phyloP scores from a whole-genome alignment of 1,139 yeast species.

The Magnusiomyces fungicola region DNA sequence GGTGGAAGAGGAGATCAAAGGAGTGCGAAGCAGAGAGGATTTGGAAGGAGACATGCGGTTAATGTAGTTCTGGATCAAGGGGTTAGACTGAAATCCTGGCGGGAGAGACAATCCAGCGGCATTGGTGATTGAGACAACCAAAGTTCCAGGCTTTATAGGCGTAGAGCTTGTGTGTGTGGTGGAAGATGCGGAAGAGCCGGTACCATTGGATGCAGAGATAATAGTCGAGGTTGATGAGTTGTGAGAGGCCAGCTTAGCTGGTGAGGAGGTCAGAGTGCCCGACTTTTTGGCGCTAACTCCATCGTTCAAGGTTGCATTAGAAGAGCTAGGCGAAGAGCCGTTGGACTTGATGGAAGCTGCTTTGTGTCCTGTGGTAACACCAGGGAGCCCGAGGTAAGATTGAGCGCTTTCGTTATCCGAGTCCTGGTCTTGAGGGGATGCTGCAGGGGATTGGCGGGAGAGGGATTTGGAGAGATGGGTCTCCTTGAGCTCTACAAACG shows the following conservation, averaged over 20 bases:
- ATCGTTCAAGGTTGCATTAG: no score
- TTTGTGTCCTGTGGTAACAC: no score
- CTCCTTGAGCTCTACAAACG: not conserved
- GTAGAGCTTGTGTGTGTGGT: conserved; percentile 23
- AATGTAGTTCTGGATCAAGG: conserved; percentile 16
- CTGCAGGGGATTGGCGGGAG: not conserved
- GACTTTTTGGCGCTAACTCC: no score
- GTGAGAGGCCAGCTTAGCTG: no score
- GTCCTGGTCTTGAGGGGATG: not conserved
- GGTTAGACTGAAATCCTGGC: conserved; percentile 33
- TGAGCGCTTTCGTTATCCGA: not conserved
- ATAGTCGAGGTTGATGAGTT: no score
- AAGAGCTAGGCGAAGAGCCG: no score
- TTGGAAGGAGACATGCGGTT: conserved; percentile 9
- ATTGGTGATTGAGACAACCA: conserved; percentile 61
- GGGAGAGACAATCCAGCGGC: conserved; percentile 59
- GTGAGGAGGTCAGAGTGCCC: no score
- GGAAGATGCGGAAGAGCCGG: not conserved
- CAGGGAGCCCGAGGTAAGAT: no score
- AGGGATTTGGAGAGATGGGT: not conserved
- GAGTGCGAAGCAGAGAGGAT: conserved; percentile 6
- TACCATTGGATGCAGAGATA: no score
- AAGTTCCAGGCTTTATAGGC: conserved; percentile 51
- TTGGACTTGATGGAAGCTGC: no score
- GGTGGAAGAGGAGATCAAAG: conserved; percentile 10